Evolutionary conservation across 2,329 filamentous ascomycete species (phyloP), one percentile per base, ranked within the genome.

Genomic region (Fusarium nygamai): DNA sequence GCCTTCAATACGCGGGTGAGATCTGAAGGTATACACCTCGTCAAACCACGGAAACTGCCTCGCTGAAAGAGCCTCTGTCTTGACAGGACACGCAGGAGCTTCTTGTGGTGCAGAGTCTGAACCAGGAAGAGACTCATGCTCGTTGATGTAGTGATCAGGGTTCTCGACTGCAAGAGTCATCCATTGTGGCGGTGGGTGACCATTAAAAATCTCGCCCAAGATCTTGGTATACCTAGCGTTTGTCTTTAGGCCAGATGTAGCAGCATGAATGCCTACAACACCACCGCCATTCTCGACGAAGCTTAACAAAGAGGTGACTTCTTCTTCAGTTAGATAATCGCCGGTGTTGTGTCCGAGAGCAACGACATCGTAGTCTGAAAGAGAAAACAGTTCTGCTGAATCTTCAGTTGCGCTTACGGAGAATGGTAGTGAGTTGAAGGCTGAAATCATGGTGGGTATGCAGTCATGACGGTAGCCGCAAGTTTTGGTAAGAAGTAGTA

Each of bases 231-330:
- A 75, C 5, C n/a, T 27, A 0, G 24, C 22, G 8, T 39, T n/a
- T 14, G 14, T 22, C 10, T 16, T 14, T 9, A 67, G 51, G 6
- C 72, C 72, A 1, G 48, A 41, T 0, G 72, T 36, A 1, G 72
- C 72, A 17, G 69, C 72, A 19, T 75, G 72, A 12, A 75, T 39
- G 20, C 72, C 72, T 13, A 75, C 43, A 6, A 75, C 57, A 3
- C 72, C 72, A 33, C 69, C 69, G 1, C 72, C 72, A 33, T 38
- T 39, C 0, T 61, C 36, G 3, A 71, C 53, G 33, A 61, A 75
- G 0, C 1, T 11, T 1, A 24, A 31, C n/a, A 75, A 24, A 7
- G 56, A 41, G 1, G n/a, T 8, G 5, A 64, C 22, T n/a, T 75
- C 69, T 0, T 33, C 20, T 11, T 51, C 33, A 3, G 11, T 51